Evolutionary conservation across 495 filamentous ascomycete species (phyloP), one percentile per base, ranked within the genome.

Genomic region (Pyronema omphalodes): DNA sequence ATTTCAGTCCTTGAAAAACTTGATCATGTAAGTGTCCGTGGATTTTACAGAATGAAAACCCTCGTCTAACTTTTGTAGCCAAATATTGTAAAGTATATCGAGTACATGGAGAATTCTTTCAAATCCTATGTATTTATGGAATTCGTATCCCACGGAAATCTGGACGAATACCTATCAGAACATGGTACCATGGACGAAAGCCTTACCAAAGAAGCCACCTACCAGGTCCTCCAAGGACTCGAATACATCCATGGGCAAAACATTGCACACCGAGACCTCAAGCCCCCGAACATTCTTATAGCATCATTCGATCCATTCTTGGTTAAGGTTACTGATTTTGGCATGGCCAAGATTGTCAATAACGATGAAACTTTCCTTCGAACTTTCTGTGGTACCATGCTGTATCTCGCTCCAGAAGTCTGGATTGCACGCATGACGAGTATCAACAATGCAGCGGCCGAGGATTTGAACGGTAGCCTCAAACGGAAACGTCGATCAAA

Each of bases 261-360:
- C 47, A 94, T 98, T 58, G 94, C 89, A 0, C 91, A 98, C 69
- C 83, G 91, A 3, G 91, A 98, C 67, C 85, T 98, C 61, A 98
- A 98, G 66, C 91, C 91, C 0, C 93, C 96, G 68, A 98, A 98
- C 62, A 94, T 98, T 55, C 71, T 98, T 23, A 82, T 96, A 56
- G 69, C 75, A 7, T 81, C 76, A 1, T 60, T 76, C 1, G 73
- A 83, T 12, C 89, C 89, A 0, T 73, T 91, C 35, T 68, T 74
- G 1, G 83, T 95, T 60, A 96, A 96, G 69, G 72, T 98, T 11
- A 93, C 93, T 0, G 91, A 98, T 63, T 98, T 98, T 70, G 87
- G 87, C 2, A 72, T 98, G 9, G 94, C 93, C 0, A 98, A 98
- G 67, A 85, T 88, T 58, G 78, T 93, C 15, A 79, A 85, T 52